phyloP scores from a whole-genome alignment of 139 green algal genomes.

The Haematococcus lacustris region DNA sequence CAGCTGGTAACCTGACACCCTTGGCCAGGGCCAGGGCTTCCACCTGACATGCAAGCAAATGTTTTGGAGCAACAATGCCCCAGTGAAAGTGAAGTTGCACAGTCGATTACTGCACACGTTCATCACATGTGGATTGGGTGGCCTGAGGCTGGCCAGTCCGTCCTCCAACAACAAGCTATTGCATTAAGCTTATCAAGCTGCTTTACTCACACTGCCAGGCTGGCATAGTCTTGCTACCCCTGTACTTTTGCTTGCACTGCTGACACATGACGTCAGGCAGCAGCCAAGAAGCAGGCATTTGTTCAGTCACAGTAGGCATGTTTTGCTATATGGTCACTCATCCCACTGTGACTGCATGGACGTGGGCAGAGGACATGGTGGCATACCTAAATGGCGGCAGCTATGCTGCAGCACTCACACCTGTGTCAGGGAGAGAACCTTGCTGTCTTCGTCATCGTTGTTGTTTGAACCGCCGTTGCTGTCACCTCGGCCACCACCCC shows the following conservation, averaged over 20 bases:
- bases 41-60: slow-evolving; percentile 21
- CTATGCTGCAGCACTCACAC: background rate
- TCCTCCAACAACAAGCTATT: too few species aligned
- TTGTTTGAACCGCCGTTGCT: background rate
- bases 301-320: background rate
- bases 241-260: too few species aligned
- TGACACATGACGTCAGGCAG: background rate
- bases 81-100: background rate
- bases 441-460: background rate
- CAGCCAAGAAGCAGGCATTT: too few species aligned
- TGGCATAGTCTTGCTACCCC: too few species aligned
- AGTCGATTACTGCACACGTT: too few species aligned
- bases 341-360: background rate
- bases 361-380: background rate
- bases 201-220: too few species aligned
- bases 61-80: background rate
- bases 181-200: too few species aligned
- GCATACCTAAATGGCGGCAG: background rate
- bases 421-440: background rate
- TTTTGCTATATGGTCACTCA: background rate
- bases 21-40: slow-evolving; percentile 33
- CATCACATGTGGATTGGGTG: too few species aligned
- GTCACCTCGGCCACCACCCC: background rate
- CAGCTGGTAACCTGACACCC: slow-evolving; percentile 34
- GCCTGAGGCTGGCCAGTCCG: too few species aligned